These are phyloP conservation scores for Acer negundo DNA, from an alignment of 345 rosid species.

Conservation along the genomic window DNA sequence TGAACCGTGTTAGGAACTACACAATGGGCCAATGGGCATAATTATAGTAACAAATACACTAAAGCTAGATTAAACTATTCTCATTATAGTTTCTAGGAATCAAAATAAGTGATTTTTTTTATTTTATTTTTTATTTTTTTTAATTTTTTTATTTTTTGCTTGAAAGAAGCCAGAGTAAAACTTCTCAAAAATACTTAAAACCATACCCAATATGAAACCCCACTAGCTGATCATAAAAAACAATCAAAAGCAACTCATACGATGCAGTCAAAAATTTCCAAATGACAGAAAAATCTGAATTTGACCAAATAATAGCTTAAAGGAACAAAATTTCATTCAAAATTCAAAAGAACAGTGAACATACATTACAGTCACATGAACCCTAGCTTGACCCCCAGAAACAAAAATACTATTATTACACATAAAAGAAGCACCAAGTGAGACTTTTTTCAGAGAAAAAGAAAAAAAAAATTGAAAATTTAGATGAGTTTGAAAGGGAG, in stretches of 20 bases:
- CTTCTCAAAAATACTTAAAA: neutral
- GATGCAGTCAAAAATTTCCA: neutral
- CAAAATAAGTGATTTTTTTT: neutral
- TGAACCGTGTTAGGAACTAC: neutral
- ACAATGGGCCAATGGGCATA: neutral
- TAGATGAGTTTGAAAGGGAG: conserved; percentile 96
- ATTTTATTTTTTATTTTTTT: too few species aligned
- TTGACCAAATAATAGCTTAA: neutral
- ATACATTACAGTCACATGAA: neutral
- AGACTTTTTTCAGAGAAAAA: neutral
- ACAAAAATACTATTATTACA: neutral
- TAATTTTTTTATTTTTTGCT: neutral
- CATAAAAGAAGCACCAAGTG: neutral
- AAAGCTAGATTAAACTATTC: neutral
- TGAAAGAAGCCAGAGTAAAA: neutral
- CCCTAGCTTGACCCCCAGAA: neutral
- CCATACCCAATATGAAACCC: neutral
- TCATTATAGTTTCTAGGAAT: neutral
- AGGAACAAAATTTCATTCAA: neutral
- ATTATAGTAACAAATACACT: neutral
- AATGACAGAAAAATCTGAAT: neutral
- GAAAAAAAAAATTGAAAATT: neutral
- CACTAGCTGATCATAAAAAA: neutral
- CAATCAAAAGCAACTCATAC: neutral
- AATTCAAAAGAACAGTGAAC: neutral